Conservation (phyloP, 805 yeast genomes). For the Metschnikowia orientalis region DNA sequence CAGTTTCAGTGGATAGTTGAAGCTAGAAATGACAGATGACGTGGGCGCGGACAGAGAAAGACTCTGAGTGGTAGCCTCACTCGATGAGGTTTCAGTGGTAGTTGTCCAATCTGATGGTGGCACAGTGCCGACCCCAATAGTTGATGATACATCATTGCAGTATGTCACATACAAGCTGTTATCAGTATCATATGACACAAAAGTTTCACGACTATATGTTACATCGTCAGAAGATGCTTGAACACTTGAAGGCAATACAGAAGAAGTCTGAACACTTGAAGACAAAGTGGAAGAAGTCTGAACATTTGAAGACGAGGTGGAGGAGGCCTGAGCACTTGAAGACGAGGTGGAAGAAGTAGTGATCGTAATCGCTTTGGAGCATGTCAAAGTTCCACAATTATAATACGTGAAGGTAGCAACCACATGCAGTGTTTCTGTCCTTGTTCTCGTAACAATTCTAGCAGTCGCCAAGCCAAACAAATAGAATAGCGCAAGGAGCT, state of each 20-base stretch:
- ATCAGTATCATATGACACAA: conserved; percentile 1
- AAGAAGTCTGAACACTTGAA: too few species aligned
- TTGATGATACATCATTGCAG: conserved; percentile 5
- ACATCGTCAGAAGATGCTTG: neutral
- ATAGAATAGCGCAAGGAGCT: conserved; percentile 3
- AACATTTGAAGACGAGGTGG: too few species aligned
- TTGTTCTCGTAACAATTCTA: neutral
- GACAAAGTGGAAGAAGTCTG: too few species aligned
- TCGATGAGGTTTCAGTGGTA: neutral
- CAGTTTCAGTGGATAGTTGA: too few species aligned
- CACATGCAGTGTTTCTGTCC: neutral
- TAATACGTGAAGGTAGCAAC: neutral
- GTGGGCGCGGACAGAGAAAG: neutral
- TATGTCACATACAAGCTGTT: conserved; percentile 6
- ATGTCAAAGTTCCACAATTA: conserved; percentile 4
- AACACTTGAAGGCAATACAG: too few species aligned
- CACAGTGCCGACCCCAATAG: conserved; percentile 5
- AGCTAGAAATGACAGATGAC: too few species aligned
- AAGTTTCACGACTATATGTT: neutral
- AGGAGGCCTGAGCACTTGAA: too few species aligned
- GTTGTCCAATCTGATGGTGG: conserved; percentile 1
- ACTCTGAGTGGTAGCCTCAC: too few species aligned
- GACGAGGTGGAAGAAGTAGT: neutral
- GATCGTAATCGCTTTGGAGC: neutral
- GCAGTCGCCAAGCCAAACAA: conserved; percentile 5